Evolutionary conservation across 2,329 filamentous ascomycete species (phyloP).

Genomic region (Cadophora malorum): DNA sequence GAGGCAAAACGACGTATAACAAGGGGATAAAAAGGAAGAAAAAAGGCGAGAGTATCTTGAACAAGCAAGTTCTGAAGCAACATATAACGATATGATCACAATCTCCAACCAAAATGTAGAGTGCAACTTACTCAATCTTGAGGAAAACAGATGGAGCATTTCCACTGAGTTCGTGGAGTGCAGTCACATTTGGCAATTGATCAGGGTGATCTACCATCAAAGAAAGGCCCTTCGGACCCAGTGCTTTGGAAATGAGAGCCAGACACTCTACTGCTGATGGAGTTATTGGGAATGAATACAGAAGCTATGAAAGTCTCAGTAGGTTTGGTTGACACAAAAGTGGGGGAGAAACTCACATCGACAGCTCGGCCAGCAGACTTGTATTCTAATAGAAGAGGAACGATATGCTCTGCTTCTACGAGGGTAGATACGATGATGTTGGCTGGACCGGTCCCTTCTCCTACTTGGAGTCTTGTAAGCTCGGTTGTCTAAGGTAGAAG

Average conservation of each 20-base stretch:
- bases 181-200: slow-evolving; percentile 60
- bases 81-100: not conserved
- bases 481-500: slow-evolving; percentile 68
- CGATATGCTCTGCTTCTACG: slow-evolving; percentile 72
- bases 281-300: slow-evolving; percentile 73
- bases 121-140: slow-evolving; percentile 59
- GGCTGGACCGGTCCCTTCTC: slow-evolving; percentile 50
- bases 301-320: slow-evolving; percentile 33
- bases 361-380: slow-evolving; percentile 58
- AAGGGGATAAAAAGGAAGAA: too few relatives aligned
- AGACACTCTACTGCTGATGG: slow-evolving; percentile 66
- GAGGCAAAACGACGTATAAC: too few relatives aligned
- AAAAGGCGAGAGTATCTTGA: too few relatives aligned
- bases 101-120: too few relatives aligned
- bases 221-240: slow-evolving; percentile 63
- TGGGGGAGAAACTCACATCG: slow-evolving; percentile 56
- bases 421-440: slow-evolving; percentile 77
- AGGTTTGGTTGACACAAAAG: slow-evolving; percentile 5
- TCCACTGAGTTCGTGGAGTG: slow-evolving; percentile 52
- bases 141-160: slow-evolving; percentile 65
- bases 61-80: not conserved
- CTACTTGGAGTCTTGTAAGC: slow-evolving; percentile 73
- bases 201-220: slow-evolving; percentile 73
- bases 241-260: slow-evolving; percentile 57
- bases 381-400: slow-evolving; percentile 65